Evolutionary conservation across 371 early-diverging fungal genomes (phyloP).

Genomic region (Rhizopus arrhizus): DNA sequence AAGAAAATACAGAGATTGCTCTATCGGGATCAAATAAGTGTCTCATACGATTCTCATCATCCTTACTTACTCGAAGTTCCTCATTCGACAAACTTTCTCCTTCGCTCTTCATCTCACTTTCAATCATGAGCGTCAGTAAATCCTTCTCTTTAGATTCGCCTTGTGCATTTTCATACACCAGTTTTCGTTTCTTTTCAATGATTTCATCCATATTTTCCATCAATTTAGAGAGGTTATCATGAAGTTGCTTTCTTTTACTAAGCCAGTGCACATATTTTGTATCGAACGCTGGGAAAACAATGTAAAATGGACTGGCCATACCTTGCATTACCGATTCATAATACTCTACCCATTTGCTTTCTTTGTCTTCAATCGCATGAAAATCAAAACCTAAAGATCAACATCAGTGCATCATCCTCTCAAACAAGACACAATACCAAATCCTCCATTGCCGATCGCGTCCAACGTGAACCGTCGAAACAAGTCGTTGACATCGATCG

Average conservation of each 20-base stretch:
- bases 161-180: slow-evolving; percentile 27
- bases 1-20: slow-evolving; percentile 35
- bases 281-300: slow-evolving; percentile 56
- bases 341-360: slow-evolving; percentile 30
- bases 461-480: slow-evolving; percentile 40
- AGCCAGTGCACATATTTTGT: slow-evolving; percentile 18
- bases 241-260: slow-evolving; percentile 18
- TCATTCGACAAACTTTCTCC: slow-evolving; percentile 32
- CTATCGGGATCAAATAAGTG: slow-evolving; percentile 8
- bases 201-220: slow-evolving; percentile 28
- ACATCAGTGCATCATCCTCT: not conserved
- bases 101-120: slow-evolving; percentile 40
- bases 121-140: slow-evolving; percentile 58
- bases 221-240: slow-evolving; percentile 22
- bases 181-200: slow-evolving; percentile 39
- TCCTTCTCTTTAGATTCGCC: slow-evolving; percentile 43
- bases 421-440: slow-evolving; percentile 24
- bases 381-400: slow-evolving; percentile 34
- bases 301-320: slow-evolving; percentile 37
- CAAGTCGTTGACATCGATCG: slow-evolving; percentile 25
- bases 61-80: slow-evolving; percentile 39
- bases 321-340: slow-evolving; percentile 31
- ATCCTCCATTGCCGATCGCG: slow-evolving; percentile 44
- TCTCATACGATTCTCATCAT: not conserved
- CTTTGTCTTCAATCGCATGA: slow-evolving; percentile 26